Evolutionary conservation across 345 rosid genomes (phyloP), one percentile per base, ranked within the genome.

Genomic region (Lepidium sativum): DNA sequence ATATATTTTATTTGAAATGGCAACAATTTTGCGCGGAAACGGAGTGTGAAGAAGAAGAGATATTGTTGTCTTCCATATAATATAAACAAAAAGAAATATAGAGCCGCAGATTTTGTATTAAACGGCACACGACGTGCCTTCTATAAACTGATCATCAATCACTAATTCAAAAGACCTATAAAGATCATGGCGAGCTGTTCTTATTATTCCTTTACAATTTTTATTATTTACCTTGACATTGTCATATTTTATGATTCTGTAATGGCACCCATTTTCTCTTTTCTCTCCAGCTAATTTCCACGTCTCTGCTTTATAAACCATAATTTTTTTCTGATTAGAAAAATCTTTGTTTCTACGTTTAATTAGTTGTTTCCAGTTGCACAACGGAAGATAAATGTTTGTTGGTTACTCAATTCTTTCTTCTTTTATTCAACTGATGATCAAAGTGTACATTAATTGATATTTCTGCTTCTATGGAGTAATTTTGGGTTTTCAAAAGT

Each of bases 51-150:
- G 29, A 25, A 25, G 6, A 25, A 25, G 6, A 25, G 29, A 25
- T 25, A 5, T 4, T 25, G 29, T 25, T 4, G 4, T 25, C 29
- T 25, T 25, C 29, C 0, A n/a, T n/a, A n/a, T 5, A 5, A 25
- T 5, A 25, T 25, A 25, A 25, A 25, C 6, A 25, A 25, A 4
- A 25, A 25, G n/a, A 5, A 25, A 5, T 25, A 25, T 25, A 53
- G 21, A 52, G 69, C 3, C 29, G 51, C n/a, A 20, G 0, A 17
- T 27, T 21, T 55, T 40, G 45, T 64, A 56, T 56, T 44, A 63
- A 63, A 71, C 68, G 63, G 56, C 18, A 44, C 25, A 62, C 63
- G 52, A 72, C 76, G 76, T 72, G 76, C 67, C 50, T 65, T 18
- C 67, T 51, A 65, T 48, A 17, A 40, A 42, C 60, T 43, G 11